Percentiles rank a stretch among this genome's conserved stretches.
Conservation (phyloP, 2,329 filamentous ascomycete genomes). For the Epicoccum sorghinum region DNA sequence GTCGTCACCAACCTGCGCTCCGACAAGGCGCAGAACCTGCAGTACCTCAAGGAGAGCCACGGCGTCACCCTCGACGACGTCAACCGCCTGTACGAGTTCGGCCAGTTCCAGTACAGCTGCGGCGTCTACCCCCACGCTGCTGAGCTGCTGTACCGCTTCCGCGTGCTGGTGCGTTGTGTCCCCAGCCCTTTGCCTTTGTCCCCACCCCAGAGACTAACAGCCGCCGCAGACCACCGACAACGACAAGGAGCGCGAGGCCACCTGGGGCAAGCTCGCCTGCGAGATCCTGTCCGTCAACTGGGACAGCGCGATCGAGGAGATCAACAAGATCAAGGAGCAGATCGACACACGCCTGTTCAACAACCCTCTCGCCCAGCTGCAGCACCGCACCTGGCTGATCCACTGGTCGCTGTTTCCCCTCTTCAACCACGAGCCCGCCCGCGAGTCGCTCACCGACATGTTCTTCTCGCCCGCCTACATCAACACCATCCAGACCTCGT, state of each 20-base stretch:
- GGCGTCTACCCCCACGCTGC: slow-evolving; percentile 90
- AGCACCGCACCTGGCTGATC: slow-evolving; percentile 95
- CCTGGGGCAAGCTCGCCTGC: slow-evolving; percentile 96
- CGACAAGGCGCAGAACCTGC: slow-evolving; percentile 98
- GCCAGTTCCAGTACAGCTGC: slow-evolving; percentile 97
- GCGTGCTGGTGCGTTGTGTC: slow-evolving; percentile 67
- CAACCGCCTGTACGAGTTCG: slow-evolving; percentile 92
- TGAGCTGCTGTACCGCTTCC: slow-evolving; percentile 96
- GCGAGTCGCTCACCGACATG: slow-evolving; percentile 90
- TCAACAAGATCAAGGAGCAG: slow-evolving; percentile 68
- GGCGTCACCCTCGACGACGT: slow-evolving; percentile 95
- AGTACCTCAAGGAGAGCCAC: slow-evolving; percentile 96
- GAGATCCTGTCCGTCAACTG: slow-evolving; percentile 96
- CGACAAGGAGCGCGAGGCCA: slow-evolving; percentile 93
- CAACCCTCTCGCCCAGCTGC: slow-evolving; percentile 93
- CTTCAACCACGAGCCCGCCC: slow-evolving; percentile 94
- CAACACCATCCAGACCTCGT: slow-evolving; percentile 98
- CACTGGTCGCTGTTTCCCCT: slow-evolving; percentile 99
- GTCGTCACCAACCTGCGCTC: slow-evolving; percentile 89
- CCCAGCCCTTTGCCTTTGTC: background rate
- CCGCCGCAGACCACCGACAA: slow-evolving; percentile 80
- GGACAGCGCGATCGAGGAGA: slow-evolving; percentile 78
- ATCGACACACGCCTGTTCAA: slow-evolving; percentile 96
- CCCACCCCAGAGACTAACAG: slow-evolving; percentile 8
- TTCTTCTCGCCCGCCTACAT: slow-evolving; percentile 98